Evolutionary conservation across 2,329 filamentous ascomycete genomes (phyloP), one percentile per base, ranked within the genome.

Genomic region (Hypoxylon sp.): DNA sequence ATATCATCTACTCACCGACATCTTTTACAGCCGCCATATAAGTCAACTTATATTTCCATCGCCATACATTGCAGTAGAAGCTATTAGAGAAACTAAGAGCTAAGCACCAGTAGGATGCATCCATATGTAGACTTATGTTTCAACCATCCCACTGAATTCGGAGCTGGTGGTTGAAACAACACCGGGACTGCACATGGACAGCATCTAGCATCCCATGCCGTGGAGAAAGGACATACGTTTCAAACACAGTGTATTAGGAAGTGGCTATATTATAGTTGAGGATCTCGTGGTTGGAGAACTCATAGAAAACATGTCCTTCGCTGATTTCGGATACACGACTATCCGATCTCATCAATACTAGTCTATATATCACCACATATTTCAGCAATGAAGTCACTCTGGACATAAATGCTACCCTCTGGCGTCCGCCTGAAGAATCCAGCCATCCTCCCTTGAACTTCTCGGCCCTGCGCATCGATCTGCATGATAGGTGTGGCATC

Each of bases 351-450:
- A 13, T 11, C 14, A n/a, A 35, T 14, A 42, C n/a, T n/a, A 22
- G 10, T 17, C 13, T 37, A 61, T 26, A 37, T 51, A 42, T 58
- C 19, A 52, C 37, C 58, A 73, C 10, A 46, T 14, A 57, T 63
- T 6, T 67, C 63, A 8, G 55, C 31, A n/a, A 75, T 19, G 54
- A 74, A 74, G 47, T 77, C 76, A 0, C 39, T 69, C 44, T 69
- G 67, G 19, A 73, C 13, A 51, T 75, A 74, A 8, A 77, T 72
- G 14, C 63, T 33, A 1, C 70, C 73, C 4, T 77, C 74, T 0
- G 37, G 26, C 2, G 63, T 66, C 33, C 67, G 67, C 67, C 73
- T 76, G 47, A 71, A 74, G 44, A 77, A 77, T 5, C 70, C 71
- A 2, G 61, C 70, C 33, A 70, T 62, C 50, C 70, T 74, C 14